Conservation (phyloP, 23 red algal genomes). For the Agarophyton chilense region DNA sequence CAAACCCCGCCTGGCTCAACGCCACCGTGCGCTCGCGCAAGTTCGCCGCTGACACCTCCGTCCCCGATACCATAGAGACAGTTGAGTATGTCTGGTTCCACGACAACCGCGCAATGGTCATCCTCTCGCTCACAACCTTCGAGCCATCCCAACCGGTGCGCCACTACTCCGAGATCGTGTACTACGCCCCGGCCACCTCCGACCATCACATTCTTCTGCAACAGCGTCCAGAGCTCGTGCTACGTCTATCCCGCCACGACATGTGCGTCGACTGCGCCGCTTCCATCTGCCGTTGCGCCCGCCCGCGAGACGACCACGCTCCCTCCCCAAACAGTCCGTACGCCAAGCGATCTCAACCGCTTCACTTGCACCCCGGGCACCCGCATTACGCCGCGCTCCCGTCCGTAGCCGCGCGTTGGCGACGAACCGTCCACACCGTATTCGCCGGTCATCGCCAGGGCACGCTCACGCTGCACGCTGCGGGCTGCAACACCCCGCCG, state of each 20-base stretch:
- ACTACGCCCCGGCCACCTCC: not conserved
- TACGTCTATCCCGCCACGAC: not conserved
- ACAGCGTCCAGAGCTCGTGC: not conserved
- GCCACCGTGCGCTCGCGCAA: slow-evolving; percentile 45
- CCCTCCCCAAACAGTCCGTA: no score
- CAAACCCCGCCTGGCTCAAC: not conserved
- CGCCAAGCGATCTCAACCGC: not conserved
- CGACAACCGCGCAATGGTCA: slow-evolving; percentile 51
- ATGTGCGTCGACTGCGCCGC: not conserved
- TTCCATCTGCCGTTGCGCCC: not conserved
- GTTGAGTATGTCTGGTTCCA: slow-evolving; percentile 71
- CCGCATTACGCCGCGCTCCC: no score
- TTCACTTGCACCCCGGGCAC: not conserved
- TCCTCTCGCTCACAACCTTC: slow-evolving; percentile 40
- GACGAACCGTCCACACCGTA: not conserved
- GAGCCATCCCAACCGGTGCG: not conserved
- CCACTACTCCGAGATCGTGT: slow-evolving; percentile 14
- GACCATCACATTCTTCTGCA: not conserved
- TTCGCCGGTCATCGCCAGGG: not conserved
- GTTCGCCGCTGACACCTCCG: slow-evolving; percentile 52
- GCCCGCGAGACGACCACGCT: no score
- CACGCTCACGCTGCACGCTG: not conserved
- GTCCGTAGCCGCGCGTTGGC: not conserved
- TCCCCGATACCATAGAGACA: slow-evolving; percentile 18
- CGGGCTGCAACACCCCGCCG: not conserved